A percentile compares a stretch with the other conserved stretches of the same genome.
Evolutionary conservation across 257 asterid species (phyloP).

Genomic region (Solanum medicagineum): DNA sequence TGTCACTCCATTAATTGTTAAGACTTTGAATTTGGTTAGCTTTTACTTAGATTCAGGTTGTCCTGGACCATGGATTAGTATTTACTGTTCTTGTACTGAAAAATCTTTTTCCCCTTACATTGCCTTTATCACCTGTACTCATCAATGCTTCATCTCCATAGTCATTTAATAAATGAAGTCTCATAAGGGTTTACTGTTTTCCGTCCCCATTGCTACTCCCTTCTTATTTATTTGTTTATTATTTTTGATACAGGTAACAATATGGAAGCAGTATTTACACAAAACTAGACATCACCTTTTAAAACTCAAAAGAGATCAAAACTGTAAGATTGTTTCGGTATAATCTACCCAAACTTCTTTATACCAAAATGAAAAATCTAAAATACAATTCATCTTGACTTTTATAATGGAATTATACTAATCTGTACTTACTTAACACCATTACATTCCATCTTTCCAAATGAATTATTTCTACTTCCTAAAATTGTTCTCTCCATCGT

Average conservation of each 20-base stretch:
- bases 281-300: background rate
- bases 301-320: background rate
- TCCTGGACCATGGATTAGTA: background rate
- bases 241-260: background rate
- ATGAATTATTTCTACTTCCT: background rate
- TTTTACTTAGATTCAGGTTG: background rate
- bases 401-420: background rate
- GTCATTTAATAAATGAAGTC: background rate
- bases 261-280: background rate
- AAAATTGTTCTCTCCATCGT: background rate
- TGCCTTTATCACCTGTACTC: background rate
- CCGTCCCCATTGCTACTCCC: background rate
- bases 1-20: background rate
- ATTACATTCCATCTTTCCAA: background rate
- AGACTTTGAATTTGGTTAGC: background rate
- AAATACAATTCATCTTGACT: background rate
- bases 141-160: background rate
- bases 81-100: background rate
- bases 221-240: background rate
- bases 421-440: background rate
- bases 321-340: background rate
- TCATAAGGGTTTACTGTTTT: background rate
- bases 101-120: background rate
- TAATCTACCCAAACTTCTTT: background rate
- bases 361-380: background rate